Percentiles rank a stretch among this genome's conserved stretches.
Conservation (phyloP, 305 asterid genomes). For the Solanum hybrid region DNA sequence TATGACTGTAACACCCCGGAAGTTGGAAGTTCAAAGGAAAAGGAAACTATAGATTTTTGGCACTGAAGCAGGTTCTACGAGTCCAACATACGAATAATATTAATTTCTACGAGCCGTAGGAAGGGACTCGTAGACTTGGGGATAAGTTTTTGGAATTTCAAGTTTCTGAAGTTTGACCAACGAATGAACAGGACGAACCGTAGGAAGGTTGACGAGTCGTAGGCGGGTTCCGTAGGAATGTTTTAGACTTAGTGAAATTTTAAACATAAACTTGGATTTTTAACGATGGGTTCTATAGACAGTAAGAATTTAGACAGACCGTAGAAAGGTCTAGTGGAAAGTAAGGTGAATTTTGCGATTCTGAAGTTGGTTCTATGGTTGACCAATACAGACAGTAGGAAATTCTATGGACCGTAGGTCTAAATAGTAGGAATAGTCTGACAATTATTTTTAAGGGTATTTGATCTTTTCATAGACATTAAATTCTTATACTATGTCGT, state of each 20-base stretch:
- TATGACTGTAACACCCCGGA: background rate
- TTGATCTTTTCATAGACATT: background rate
- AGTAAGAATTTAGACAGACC: background rate
- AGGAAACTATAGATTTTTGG: background rate
- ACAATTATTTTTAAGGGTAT: background rate
- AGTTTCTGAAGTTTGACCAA: background rate
- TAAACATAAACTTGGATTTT: background rate
- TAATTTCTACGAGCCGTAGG: background rate
- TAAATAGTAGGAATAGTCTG: background rate
- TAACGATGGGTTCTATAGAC: background rate
- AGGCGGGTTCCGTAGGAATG: background rate
- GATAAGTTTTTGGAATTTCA: background rate
- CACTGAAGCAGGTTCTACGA: background rate
- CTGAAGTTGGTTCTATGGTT: background rate
- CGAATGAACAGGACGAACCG: background rate
- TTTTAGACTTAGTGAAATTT: background rate
- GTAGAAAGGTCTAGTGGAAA: background rate
- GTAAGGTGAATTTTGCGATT: background rate
- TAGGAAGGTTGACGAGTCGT: background rate
- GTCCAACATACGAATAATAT: background rate
- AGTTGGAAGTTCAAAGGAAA: background rate
- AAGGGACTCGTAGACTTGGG: background rate
- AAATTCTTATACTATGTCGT: background rate
- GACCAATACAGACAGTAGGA: background rate
- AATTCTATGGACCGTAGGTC: background rate